Evolutionary conservation across 2,329 filamentous ascomycete species (phyloP).

Genomic region (Neonectria punicea): DNA sequence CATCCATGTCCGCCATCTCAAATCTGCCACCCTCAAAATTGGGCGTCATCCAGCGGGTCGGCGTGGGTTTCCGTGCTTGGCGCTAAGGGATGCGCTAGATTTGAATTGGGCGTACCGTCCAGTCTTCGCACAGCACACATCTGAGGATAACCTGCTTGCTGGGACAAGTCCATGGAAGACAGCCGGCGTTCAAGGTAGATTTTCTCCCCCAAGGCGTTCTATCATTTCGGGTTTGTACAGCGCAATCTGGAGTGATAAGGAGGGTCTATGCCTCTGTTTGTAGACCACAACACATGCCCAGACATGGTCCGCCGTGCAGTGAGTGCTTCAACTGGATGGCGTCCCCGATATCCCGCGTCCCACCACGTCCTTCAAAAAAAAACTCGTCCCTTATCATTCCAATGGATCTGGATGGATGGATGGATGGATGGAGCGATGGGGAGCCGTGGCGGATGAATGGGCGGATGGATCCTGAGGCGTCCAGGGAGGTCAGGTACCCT

Average conservation of each 20-base stretch:
- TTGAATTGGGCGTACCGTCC: constrained; percentile 28
- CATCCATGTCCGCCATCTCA: constrained; percentile 27
- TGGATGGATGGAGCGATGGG: constrained; percentile 15
- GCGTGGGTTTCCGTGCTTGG: constrained; percentile 18
- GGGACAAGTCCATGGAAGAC: background rate
- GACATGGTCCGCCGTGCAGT: background rate
- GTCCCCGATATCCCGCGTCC: constrained; percentile 12
- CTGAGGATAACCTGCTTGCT: background rate
- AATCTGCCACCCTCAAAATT: constrained; percentile 32
- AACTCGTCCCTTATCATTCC: constrained; percentile 7
- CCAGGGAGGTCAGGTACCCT: constrained; percentile 10
- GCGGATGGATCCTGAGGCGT: background rate
- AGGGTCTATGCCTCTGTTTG: background rate
- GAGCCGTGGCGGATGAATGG: constrained; percentile 1
- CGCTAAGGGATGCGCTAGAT: constrained; percentile 30
- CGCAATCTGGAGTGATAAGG: too few species aligned
- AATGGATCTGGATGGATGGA: constrained; percentile 11
- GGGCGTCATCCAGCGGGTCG: constrained; percentile 36
- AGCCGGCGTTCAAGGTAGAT: too few species aligned
- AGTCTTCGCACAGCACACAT: background rate
- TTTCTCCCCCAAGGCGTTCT: background rate
- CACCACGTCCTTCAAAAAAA: background rate
- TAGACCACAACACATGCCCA: background rate
- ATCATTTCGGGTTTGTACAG: too few species aligned
- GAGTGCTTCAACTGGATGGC: background rate